These are phyloP conservation scores for Metschnikowia reukaufii DNA, from an alignment of 805 yeast genomes.

Conservation along the genomic window DNA sequence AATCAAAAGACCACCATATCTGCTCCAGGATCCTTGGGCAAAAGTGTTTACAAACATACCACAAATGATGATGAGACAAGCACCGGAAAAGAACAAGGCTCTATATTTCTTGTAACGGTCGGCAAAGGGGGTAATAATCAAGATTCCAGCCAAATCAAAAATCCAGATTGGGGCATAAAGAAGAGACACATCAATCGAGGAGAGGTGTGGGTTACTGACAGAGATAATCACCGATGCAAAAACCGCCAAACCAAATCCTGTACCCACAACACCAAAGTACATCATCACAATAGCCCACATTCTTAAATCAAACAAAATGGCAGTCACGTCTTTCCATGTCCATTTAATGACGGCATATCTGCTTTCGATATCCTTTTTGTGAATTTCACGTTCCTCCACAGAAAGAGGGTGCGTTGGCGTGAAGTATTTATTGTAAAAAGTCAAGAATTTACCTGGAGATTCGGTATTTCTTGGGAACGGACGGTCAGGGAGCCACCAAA, in stretches of 20 bases:
- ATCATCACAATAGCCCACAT: conserved; percentile 80
- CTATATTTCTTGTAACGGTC: conserved; percentile 62
- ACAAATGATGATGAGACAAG: conserved; percentile 65
- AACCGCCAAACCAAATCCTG: conserved; percentile 81
- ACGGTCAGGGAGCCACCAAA: conserved; percentile 87
- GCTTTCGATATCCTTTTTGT: conserved; percentile 56
- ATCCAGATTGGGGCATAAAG: conserved; percentile 89
- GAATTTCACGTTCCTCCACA: conserved; percentile 52
- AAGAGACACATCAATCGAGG: conserved; percentile 68
- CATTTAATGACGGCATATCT: conserved; percentile 51
- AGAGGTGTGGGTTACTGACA: conserved; percentile 58
- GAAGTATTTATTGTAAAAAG: conserved; percentile 24
- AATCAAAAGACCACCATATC: conserved; percentile 76
- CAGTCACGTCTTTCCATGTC: conserved; percentile 57
- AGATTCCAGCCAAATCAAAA: conserved; percentile 76
- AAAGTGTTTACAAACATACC: conserved; percentile 77
- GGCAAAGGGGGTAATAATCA: conserved; percentile 75
- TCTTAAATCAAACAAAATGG: conserved; percentile 59
- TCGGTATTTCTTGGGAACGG: conserved; percentile 35
- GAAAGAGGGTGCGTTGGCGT: conserved; percentile 50
- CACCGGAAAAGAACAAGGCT: conserved; percentile 58
- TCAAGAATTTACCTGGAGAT: conserved; percentile 8
- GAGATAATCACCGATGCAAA: conserved; percentile 77
- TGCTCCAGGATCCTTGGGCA: conserved; percentile 70
- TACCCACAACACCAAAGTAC: conserved; percentile 92